Conservation (phyloP, 495 filamentous ascomycete genomes). For the Venustampulla echinocandica region DNA sequence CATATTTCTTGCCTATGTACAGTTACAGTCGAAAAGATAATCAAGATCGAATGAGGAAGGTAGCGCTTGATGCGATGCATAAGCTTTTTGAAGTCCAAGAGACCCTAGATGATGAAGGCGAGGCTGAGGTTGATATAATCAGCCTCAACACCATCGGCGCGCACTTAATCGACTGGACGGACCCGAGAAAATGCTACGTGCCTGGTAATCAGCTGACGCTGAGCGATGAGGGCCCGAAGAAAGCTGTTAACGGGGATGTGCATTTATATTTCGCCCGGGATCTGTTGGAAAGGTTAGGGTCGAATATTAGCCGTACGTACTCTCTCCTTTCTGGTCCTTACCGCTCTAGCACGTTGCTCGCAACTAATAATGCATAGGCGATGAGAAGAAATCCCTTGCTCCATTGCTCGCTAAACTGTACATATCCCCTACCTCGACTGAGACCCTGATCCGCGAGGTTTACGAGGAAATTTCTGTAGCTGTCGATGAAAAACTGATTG, state of each 20-base stretch:
- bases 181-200: conserved; percentile 76
- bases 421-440: conserved; percentile 51
- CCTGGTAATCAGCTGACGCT: conserved; percentile 48
- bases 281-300: conserved; percentile 49
- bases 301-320: conserved; percentile 52
- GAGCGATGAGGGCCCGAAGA: conserved; percentile 47
- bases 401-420: conserved; percentile 75
- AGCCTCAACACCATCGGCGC: conserved; percentile 62
- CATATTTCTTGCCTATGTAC: conserved; percentile 95
- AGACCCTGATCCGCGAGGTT: conserved; percentile 37
- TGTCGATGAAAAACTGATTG: conserved; percentile 59
- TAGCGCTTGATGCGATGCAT: conserved; percentile 62
- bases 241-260: conserved; percentile 53
- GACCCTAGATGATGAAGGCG: conserved; percentile 61
- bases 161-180: conserved; percentile 91
- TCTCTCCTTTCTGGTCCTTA: conserved; percentile 27
- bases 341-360: conserved; percentile 23
- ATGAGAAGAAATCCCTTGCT: conserved; percentile 78
- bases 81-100: conserved; percentile 57
- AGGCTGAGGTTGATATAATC: conserved; percentile 74
- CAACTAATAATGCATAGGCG: conserved; percentile 44
- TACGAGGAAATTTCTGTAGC: conserved; percentile 53
- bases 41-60: conserved; percentile 63
- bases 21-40: conserved; percentile 75
- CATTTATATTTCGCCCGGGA: conserved; percentile 58